Evolutionary conservation across 78 protist species (phyloP), one percentile per base, ranked within the genome.

Genomic region (Chrysochromulina parva): DNA sequence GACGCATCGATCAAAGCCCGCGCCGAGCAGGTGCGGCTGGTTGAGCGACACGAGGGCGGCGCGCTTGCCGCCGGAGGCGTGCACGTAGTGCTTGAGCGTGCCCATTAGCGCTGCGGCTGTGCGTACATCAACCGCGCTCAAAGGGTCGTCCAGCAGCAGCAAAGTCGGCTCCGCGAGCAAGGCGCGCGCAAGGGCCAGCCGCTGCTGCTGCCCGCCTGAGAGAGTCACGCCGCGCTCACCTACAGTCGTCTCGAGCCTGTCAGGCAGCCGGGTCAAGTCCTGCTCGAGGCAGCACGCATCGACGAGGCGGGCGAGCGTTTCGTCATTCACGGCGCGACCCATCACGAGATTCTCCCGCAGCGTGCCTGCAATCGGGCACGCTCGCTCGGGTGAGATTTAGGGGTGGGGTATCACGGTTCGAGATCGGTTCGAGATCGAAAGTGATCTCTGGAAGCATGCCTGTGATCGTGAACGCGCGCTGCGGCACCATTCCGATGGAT

Each of bases 161-260:
- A 96, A 22, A 66, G 92, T 94, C 11, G 84, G 74, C 24, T 73
- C 65, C 11, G 62, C 13, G 93, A 96, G 96, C 47, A 98, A 96
- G 1, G 99, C 97, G 22, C 99, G 95, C 6, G 99, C 99, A 13
- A 97, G 76, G 28, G 91, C 13, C 65, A 96, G 59, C 24, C 97
- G 86, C 54, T 84, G 90, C 90, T 93, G 91, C 67, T 94, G 95
- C 58, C 97, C 97, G 24, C 99, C 99, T 16, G 89, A 54, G 50
- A 97, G 92, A 66, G 85, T 96, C 84, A 96, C 57, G 89, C 89
- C 89, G 17, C 89, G 67, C 71, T 85, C 96, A 24, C 97, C 97
- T 19, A 96, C 69, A 52, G 90, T 94, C 13, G 95, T 94, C 71
- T 5, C 48, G 53, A 89, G 95, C 0, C 95, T 94, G 19, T 22